Evolutionary conservation across 306 rosid genomes (phyloP), one percentile per base, ranked within the genome.

Genomic region (Mimosa pudica): DNA sequence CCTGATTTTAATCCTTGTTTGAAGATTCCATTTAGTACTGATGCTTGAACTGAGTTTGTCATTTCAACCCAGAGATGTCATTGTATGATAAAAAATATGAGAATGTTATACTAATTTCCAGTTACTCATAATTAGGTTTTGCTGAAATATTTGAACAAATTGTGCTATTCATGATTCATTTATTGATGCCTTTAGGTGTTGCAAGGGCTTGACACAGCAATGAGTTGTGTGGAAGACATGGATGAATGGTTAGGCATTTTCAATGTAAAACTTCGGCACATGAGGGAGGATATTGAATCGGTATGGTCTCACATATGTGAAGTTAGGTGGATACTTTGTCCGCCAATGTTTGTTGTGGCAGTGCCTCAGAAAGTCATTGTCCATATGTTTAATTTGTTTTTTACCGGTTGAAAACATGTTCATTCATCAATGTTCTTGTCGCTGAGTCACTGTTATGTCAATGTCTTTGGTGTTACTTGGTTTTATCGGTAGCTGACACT

Each of bases 231-330:
- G 71, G 99, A 95, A 46, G 99, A 95, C 85, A 90, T 95, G 98
- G 99, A 95, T 45, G 97, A 95, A 85, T 95, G 99, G 99, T 83
- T 95, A 81, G 84, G 91, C 86, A 90, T 89, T 76, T 95, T 95
- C 81, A 95, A 95, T 76, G 88, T 93, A 78, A 95, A 95, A 89
- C 97, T 95, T 65, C 86, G 98, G 76, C 98, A 95, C 91, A 95
- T 95, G 99, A 93, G 99, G 74, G 98, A 91, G 89, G 99, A 95
- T 87, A 95, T 95, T 55, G 96, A 94, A 78, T 95, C 98, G 81
- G 99, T 95, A 88, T 67, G 87, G 86, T 79, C 65, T 41, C 80
- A 36, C 12, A 62, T 74, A 58, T 74, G 64, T 74, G 55, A 70
- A 80, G n/a, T 81, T 63, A 33, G 44, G 63, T 55, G 7, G 60